A percentile compares a stretch with the other conserved stretches of the same genome.
These are phyloP conservation scores for Trapa bicornis DNA, from an alignment of 345 rosid genomes.

Conservation along the genomic window DNA sequence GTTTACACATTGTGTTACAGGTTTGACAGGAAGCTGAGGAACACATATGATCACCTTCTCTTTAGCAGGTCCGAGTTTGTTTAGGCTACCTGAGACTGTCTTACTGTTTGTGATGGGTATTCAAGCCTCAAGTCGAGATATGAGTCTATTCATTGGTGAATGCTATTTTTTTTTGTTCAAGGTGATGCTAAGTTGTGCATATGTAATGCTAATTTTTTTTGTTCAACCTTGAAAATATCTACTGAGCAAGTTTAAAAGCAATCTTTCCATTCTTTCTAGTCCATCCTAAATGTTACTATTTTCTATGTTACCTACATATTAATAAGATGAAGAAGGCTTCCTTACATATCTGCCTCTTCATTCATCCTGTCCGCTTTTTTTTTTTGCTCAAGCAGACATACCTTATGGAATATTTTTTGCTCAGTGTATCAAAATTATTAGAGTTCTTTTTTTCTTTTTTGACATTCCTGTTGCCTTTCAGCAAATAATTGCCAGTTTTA, in stretches of 20 bases:
- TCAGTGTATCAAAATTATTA: background rate
- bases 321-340: too few species aligned
- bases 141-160: background rate
- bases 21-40: slow-evolving; percentile 88
- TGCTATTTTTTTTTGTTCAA: background rate
- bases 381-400: too few species aligned
- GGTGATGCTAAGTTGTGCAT: too few species aligned
- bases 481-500: background rate
- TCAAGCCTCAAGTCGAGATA: background rate
- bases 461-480: background rate
- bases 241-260: background rate
- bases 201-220: too few species aligned
- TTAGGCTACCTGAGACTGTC: background rate
- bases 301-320: background rate
- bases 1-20: slow-evolving; percentile 24
- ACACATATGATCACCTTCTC: slow-evolving; percentile 80
- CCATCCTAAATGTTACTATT: background rate
- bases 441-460: background rate
- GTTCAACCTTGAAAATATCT: background rate
- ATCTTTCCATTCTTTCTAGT: background rate
- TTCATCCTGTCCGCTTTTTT: too few species aligned
- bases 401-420: too few species aligned
- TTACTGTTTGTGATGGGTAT: background rate
- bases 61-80: slow-evolving; percentile 66
- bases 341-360: too few species aligned